Evolutionary conservation across 306 rosid genomes (phyloP), one percentile per base, ranked within the genome.

Genomic region (Begonia masoniana): DNA sequence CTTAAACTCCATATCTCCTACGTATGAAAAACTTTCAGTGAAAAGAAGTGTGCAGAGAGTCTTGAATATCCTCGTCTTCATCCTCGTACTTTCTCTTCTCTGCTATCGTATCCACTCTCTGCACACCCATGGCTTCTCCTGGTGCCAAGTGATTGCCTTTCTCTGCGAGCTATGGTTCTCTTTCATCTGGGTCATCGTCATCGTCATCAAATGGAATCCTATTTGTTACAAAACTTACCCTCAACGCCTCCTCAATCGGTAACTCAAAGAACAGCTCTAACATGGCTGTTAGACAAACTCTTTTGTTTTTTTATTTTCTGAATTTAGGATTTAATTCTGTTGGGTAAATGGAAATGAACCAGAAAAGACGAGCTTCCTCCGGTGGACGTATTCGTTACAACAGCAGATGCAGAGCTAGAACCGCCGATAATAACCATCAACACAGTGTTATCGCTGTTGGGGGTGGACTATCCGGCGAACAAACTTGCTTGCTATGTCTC

Each of bases 401-500:
- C 94, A 8, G 85, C 87, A 5, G 87, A 87, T 17, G 68, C 83
- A 0, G 68, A 41, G 10, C 66, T 81, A 15, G 94, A 87, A 64
- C 91, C 96, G 12, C 78, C 94, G 1, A 78, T 81, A 10, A 69
- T 83, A 17, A 83, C 78, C 4, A 62, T 73, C 41, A 87, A 87
- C 56, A 87, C 85, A 0, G 94, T 79, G 26, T 47, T 87, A 17
- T 87, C 94, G 13, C 56, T 87, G 6, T 61, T 87, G 53, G 87
- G 91, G 0, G 66, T 87, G 42, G 87, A 87, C 69, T 83, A 87
- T 17, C 96, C 96, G 5, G 6, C 91, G 11, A 42, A 76, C 47
- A 81, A 74, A 75, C 69, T 87, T 13, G 87, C 87, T 66, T 83
- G 91, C 55, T 87, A 83, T 53, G 87, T 83, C 5, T 87, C 94